A percentile compares a stretch with the other conserved stretches of the same genome.
Evolutionary conservation across 2,329 filamentous ascomycete genomes (phyloP).

Genomic region (Diaporthe amygdali): DNA sequence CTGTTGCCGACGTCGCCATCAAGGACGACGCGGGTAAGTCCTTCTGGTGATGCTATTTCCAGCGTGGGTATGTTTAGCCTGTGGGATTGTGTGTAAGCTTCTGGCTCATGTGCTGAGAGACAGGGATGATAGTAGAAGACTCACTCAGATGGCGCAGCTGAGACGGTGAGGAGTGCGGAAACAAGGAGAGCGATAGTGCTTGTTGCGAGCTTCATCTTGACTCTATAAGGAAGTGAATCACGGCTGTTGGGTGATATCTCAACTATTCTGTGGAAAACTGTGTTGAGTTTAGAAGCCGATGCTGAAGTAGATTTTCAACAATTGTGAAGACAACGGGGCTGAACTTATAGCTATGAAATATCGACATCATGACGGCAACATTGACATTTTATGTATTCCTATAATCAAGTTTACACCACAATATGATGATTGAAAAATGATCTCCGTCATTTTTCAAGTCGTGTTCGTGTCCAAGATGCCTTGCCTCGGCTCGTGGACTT

Average conservation of each 20-base stretch:
- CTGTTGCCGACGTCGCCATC: background rate
- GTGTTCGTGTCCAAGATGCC: background rate
- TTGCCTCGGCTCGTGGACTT: background rate
- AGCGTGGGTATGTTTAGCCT: background rate
- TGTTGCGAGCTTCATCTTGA: background rate
- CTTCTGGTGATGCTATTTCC: background rate
- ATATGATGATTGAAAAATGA: background rate
- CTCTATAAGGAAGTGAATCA: background rate
- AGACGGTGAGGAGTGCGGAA: background rate
- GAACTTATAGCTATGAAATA: background rate
- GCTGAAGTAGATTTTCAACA: background rate
- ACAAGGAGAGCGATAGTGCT: background rate
- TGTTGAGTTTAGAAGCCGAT: background rate
- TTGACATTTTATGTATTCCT: background rate
- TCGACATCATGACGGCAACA: background rate
- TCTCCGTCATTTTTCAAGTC: background rate
- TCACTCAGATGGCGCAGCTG: background rate
- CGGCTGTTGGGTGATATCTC: background rate
- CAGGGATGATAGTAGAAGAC: background rate
- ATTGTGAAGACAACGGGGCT: background rate
- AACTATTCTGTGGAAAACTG: background rate
- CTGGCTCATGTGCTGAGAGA: background rate
- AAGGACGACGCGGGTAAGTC: background rate
- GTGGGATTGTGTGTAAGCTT: background rate
- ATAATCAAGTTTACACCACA: background rate